Percentiles rank a stretch among this genome's conserved stretches.
These are phyloP conservation scores for Cercospora zeina DNA, from an alignment of 2,329 filamentous ascomycete species.

Conservation along the genomic window DNA sequence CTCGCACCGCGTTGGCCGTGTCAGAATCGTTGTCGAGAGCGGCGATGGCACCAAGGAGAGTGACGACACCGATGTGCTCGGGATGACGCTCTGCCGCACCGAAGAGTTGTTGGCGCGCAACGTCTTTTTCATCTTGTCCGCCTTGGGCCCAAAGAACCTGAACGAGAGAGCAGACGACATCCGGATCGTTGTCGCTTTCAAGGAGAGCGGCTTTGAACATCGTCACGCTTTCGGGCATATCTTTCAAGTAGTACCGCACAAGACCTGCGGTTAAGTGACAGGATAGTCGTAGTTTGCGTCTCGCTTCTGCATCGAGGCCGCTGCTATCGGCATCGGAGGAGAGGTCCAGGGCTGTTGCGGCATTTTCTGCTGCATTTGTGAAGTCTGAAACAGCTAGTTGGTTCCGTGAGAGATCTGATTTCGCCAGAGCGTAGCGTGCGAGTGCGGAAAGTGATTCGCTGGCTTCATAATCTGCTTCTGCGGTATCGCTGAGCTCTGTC, in stretches of 20 bases:
- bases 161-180: constrained; percentile 82
- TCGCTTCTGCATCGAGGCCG: constrained; percentile 64
- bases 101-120: constrained; percentile 78
- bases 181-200: constrained; percentile 73
- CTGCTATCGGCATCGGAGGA: constrained; percentile 67
- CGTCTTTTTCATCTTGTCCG: constrained; percentile 68
- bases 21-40: constrained; percentile 77
- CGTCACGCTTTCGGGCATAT: constrained; percentile 68
- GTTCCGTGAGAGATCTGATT: constrained; percentile 81
- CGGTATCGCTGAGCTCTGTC: constrained; percentile 63
- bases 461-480: constrained; percentile 81
- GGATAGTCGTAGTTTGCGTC: constrained; percentile 73
- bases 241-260: constrained; percentile 70
- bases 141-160: constrained; percentile 94
- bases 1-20: constrained; percentile 74
- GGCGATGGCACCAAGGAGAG: constrained; percentile 80
- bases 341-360: constrained; percentile 76
- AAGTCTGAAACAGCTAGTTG: constrained; percentile 70
- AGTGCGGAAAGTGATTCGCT: constrained; percentile 75
- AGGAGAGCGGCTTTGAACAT: constrained; percentile 79
- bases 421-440: constrained; percentile 75
- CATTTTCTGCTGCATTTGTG: constrained; percentile 71
- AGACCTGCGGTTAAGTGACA: constrained; percentile 84
- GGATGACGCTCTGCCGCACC: constrained; percentile 72
- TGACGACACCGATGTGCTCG: constrained; percentile 74